These are phyloP conservation scores for Sporothrix protearum DNA, from an alignment of 2,329 filamentous ascomycete genomes.

Conservation along the genomic window DNA sequence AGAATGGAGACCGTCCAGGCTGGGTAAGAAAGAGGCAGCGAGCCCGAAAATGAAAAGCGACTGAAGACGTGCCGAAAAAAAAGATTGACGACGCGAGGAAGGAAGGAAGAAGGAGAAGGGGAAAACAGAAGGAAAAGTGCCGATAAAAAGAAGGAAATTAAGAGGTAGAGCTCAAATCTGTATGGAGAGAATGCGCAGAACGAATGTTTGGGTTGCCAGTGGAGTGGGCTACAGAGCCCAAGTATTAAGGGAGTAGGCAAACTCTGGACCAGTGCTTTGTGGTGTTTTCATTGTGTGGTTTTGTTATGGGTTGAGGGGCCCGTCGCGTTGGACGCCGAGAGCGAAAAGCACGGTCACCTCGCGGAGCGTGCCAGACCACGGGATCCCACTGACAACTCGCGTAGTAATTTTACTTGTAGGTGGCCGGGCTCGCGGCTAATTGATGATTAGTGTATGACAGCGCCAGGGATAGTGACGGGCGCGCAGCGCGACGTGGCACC, in stretches of 20 bases:
- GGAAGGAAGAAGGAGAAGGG: neutral
- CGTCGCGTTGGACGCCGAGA: constrained; percentile 11
- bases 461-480: neutral
- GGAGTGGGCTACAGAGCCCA: constrained; percentile 8
- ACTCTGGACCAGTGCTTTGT: constrained; percentile 1
- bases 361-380: constrained; percentile 14
- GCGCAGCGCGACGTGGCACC: constrained; percentile 4
- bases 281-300: neutral
- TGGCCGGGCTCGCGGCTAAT: neutral
- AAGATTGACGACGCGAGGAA: neutral
- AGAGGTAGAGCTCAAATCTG: neutral
- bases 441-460: neutral
- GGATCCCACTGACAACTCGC: neutral
- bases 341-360: constrained; percentile 13
- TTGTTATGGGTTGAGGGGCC: neutral
- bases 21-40: constrained; percentile 23
- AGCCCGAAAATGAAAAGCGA: neutral
- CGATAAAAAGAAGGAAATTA: neutral
- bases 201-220: constrained; percentile 27
- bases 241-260: neutral
- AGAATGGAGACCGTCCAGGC: constrained; percentile 8
- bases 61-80: constrained; percentile 1
- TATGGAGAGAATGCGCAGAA: constrained; percentile 1
- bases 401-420: neutral
- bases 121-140: neutral